Evolutionary conservation across 257 asterid genomes (phyloP).

Genomic region (Eustoma russellianum): DNA sequence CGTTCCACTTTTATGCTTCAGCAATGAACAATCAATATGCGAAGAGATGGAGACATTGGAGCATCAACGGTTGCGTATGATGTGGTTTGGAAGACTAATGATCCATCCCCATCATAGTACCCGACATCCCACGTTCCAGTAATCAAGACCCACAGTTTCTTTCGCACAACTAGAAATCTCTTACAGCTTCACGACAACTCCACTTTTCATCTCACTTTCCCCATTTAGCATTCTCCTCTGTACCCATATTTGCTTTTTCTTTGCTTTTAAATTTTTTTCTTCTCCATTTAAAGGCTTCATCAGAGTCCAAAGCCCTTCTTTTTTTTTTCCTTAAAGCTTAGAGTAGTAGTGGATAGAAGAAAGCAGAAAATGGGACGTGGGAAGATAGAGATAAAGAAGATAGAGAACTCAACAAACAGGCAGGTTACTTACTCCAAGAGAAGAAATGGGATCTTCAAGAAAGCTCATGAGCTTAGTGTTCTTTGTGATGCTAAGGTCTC

Average conservation of each 20-base stretch:
- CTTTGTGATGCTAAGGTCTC: constrained; percentile 58
- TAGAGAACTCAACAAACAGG: constrained; percentile 37
- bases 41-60: too few species aligned
- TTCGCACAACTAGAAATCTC: constrained; percentile 17
- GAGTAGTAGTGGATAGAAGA: not conserved
- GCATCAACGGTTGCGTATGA: too few species aligned
- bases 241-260: constrained; percentile 2
- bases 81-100: constrained; percentile 1
- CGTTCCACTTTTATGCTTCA: too few species aligned
- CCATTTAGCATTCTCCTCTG: constrained; percentile 15
- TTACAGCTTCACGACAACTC: constrained; percentile 8
- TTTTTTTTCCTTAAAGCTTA: not conserved
- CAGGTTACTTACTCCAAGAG: constrained; percentile 47
- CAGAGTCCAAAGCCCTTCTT: not conserved
- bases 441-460: constrained; percentile 49
- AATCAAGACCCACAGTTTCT: constrained; percentile 10
- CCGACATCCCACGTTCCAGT: constrained; percentile 20
- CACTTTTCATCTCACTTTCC: constrained; percentile 21
- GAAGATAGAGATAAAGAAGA: constrained; percentile 44
- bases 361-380: constrained; percentile 25
- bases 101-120: constrained; percentile 7
- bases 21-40: too few species aligned
- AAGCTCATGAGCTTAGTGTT: constrained; percentile 46
- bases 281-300: not conserved
- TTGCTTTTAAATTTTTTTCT: not conserved